These are phyloP conservation scores for Venturia asperata DNA, from an alignment of 2,329 filamentous ascomycete genomes.

Conservation along the genomic window DNA sequence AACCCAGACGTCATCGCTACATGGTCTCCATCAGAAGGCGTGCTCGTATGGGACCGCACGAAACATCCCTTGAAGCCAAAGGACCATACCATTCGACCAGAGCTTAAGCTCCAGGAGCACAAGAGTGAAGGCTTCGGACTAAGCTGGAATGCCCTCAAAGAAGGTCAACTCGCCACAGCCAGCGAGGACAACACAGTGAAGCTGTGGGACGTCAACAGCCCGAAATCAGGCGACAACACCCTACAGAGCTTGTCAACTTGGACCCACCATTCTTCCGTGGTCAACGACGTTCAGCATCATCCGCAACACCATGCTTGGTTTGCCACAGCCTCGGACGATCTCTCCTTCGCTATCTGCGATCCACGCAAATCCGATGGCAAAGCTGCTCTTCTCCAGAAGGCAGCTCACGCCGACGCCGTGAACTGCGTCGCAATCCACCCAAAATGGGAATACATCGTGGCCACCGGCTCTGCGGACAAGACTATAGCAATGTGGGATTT, in stretches of 20 bases:
- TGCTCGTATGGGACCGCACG: conserved; percentile 91
- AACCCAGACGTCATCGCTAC: conserved; percentile 96
- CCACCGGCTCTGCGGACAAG: conserved; percentile 91
- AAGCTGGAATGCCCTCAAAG: conserved; percentile 80
- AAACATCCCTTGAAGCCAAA: conserved; percentile 77
- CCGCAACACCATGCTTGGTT: conserved; percentile 73
- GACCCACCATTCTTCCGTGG: conserved; percentile 80
- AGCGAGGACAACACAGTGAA: conserved; percentile 89
- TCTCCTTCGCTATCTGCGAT: conserved; percentile 88
- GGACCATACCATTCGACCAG: conserved; percentile 64
- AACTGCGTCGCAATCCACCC: conserved; percentile 96
- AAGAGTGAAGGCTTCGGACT: conserved; percentile 84
- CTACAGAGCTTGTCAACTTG: conserved; percentile 46
- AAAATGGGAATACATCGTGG: conserved; percentile 78
- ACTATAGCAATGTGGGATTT: conserved; percentile 94
- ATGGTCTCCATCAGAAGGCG: conserved; percentile 76
- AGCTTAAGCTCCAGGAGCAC: conserved; percentile 81
- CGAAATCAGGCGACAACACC: not conserved
- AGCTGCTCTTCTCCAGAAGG: conserved; percentile 58
- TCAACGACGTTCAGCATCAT: conserved; percentile 96
- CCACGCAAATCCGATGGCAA: conserved; percentile 61
- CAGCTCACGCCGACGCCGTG: conserved; percentile 84
- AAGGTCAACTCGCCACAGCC: conserved; percentile 78
- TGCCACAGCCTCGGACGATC: conserved; percentile 89
- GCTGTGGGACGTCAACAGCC: conserved; percentile 59